These are phyloP conservation scores for Alternaria viburni DNA, from an alignment of 2,329 filamentous ascomycete genomes.

Conservation along the genomic window DNA sequence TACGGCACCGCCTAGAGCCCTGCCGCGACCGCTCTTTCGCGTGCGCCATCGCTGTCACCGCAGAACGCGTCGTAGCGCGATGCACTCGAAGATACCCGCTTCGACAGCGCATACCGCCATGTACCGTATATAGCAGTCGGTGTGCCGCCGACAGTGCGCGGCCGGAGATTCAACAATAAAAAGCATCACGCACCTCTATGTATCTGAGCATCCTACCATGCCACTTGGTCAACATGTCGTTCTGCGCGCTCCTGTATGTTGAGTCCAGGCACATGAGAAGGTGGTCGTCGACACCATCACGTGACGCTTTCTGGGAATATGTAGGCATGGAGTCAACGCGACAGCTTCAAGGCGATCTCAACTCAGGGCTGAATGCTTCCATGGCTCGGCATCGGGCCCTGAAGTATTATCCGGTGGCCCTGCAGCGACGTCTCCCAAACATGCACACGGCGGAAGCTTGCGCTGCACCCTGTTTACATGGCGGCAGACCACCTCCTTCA, in stretches of 20 bases:
- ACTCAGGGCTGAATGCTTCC: background rate
- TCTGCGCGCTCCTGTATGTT: background rate
- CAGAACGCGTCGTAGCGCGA: conserved; percentile 5
- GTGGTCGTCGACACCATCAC: background rate
- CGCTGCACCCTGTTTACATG: background rate
- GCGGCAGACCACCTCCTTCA: background rate
- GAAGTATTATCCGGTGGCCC: conserved; percentile 2
- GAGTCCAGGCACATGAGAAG: background rate
- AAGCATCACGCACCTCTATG: background rate
- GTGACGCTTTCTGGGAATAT: background rate
- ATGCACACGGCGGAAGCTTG: background rate
- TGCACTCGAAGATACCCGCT: background rate
- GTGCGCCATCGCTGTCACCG: background rate
- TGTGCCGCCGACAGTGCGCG: background rate
- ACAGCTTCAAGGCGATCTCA: background rate
- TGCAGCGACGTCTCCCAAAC: conserved; percentile 2
- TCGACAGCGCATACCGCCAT: conserved; percentile 13
- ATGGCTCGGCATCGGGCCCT: background rate
- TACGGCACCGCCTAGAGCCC: conserved; percentile 11
- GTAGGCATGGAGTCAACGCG: background rate
- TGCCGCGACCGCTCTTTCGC: conserved; percentile 18
- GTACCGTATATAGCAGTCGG: conserved; percentile 1
- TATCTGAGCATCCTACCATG: background rate
- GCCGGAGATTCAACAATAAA: background rate
- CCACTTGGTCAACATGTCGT: background rate